Evolutionary conservation across 768 basidiomycete species (phyloP), one percentile per base, ranked within the genome.

Genomic region (Mycena vitilis): DNA sequence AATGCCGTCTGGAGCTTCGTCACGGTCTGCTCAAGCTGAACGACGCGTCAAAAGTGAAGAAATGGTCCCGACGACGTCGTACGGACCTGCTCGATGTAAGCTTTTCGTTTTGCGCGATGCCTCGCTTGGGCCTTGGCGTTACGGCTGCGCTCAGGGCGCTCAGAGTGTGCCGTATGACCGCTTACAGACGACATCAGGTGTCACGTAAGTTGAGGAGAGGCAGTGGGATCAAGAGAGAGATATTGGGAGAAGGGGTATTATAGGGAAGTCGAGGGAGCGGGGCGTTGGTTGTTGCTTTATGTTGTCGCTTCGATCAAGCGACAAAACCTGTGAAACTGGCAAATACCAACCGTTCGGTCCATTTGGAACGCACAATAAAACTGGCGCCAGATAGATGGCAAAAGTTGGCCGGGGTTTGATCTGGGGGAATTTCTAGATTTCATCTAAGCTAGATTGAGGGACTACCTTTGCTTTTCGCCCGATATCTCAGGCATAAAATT

Each of bases 31-130:
- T 95, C 94, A 67, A 95, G 85, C 94, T 95, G 75, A 64, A 22
- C 51, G 69, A 54, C 66, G 65, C 62, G 70, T 63, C 7, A 62
- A 40, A 54, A n/a, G 51, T 16, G 45, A 36, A 10, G 23, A 62
- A 47, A 16, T 62, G 44, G n/a, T n/a, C 13, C 4, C 53, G 8
- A n/a, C 60, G 52, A 60, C 62, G 67, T 34, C 20, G 55, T 34
- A 74, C 82, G 25, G 60, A 93, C 94, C 86, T 94, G 92, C 73
- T 95, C 93, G 76, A 95, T 95, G 83, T 95, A 95, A 13, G 94
- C 94, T 83, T 95, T 95, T 81, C 94, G 87, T 80, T 95, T 95
- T 78, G 94, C 94, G 68, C 94, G 89, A 84, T 95, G 94, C 74
- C 94, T 84, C 42, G 94, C 94, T 82, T 95, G 94, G 12, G 94